Evolutionary conservation across 331 rosid genomes (phyloP).

Genomic region (Prunus yedoensis): DNA sequence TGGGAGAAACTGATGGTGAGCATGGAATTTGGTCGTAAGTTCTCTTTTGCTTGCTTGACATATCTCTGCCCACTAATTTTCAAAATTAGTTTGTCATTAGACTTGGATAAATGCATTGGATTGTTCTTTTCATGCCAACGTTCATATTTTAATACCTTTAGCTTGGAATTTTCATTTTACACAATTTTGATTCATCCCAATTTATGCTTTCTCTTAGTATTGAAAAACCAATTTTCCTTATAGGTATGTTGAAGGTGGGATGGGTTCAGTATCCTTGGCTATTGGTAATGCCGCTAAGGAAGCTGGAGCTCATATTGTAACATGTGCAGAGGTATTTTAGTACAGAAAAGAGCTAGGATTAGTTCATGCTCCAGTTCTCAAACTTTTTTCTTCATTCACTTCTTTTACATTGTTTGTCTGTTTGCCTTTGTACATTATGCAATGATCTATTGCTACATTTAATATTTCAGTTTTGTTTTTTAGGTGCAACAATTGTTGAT

Average conservation of each 20-base stretch:
- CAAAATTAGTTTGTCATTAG: constrained; percentile 12
- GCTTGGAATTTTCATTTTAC: not conserved
- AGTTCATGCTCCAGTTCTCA: not conserved
- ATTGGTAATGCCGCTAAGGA: constrained; percentile 46
- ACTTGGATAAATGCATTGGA: not conserved
- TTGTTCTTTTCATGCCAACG: not conserved
- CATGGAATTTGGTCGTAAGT: constrained; percentile 58
- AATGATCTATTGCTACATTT: not conserved
- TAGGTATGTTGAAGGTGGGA: constrained; percentile 58
- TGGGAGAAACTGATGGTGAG: constrained; percentile 61
- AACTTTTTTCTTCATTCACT: not conserved
- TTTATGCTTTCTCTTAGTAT: not conserved
- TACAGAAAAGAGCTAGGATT: constrained; percentile 2
- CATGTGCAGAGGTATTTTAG: constrained; percentile 41
- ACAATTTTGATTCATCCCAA: not conserved
- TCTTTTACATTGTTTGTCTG: not conserved
- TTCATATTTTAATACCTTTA: not conserved
- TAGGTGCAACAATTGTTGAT: constrained; percentile 42
- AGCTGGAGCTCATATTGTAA: constrained; percentile 40
- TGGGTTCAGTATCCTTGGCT: constrained; percentile 52
- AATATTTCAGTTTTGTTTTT: not conserved
- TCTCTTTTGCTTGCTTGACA: constrained; percentile 30
- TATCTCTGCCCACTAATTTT: not conserved
- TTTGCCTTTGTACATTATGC: not conserved
- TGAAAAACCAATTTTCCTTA: not conserved